Percentiles rank a stretch among this genome's conserved stretches.
These are phyloP conservation scores for Tetracladium setigerum DNA, from an alignment of 495 filamentous ascomycete species.

Conservation along the genomic window DNA sequence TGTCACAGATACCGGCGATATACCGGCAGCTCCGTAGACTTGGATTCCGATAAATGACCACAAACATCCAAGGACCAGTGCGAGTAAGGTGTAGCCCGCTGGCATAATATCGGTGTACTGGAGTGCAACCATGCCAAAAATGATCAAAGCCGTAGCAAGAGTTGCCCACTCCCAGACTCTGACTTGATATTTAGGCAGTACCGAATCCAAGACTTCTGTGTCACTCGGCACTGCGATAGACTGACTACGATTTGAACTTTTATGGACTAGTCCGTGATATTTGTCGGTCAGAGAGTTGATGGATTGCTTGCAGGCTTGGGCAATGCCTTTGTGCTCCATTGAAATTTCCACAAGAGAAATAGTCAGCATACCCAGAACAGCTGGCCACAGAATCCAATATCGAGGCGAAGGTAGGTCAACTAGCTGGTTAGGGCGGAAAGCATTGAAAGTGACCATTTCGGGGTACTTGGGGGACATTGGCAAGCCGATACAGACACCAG, in stretches of 20 bases:
- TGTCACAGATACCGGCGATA: constrained; percentile 55
- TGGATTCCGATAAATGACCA: constrained; percentile 65
- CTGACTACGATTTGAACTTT: no score
- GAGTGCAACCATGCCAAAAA: constrained; percentile 32
- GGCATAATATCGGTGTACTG: constrained; percentile 29
- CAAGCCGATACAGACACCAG: constrained; percentile 41
- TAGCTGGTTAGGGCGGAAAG: constrained; percentile 41
- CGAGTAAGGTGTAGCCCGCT: constrained; percentile 52
- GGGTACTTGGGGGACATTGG: constrained; percentile 24
- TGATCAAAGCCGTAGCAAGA: constrained; percentile 47
- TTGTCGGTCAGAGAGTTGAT: no score
- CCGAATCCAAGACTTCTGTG: constrained; percentile 32
- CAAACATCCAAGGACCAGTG: constrained; percentile 55
- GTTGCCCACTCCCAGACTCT: constrained; percentile 55
- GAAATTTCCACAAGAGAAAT: constrained; percentile 52
- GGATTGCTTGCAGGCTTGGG: constrained; percentile 34
- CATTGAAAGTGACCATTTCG: constrained; percentile 43
- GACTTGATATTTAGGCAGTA: constrained; percentile 45
- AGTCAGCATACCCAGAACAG: constrained; percentile 58
- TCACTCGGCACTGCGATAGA: no score
- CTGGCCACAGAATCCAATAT: constrained; percentile 62
- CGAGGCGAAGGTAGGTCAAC: constrained; percentile 44
- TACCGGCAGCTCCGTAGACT: constrained; percentile 51
- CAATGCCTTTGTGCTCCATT: constrained; percentile 54
- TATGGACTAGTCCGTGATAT: no score